A percentile compares a stretch with the other conserved stretches of the same genome.
Conservation (phyloP, 148 eudicot species). For the Cornus suecica region DNA sequence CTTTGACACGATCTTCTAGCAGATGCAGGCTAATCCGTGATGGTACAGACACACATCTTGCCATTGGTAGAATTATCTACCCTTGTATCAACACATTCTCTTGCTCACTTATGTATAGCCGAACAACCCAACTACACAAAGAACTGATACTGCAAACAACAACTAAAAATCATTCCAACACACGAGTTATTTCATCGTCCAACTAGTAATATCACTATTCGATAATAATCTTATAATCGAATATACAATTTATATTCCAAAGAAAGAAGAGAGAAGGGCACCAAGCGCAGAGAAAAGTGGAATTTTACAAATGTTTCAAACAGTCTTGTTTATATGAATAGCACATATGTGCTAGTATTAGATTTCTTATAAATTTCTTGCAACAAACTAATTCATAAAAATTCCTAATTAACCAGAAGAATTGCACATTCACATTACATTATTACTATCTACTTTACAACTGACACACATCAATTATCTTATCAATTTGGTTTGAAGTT, state of each 20-base stretch:
- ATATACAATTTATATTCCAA: no score
- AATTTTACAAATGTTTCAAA: background rate
- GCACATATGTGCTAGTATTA: background rate
- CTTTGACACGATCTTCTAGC: slow-evolving; percentile 19
- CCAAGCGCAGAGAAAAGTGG: background rate
- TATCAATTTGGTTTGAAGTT: no score
- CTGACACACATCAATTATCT: no score
- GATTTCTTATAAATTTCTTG: background rate
- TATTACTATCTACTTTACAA: no score
- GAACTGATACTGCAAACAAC: slow-evolving; percentile 1
- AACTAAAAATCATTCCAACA: background rate
- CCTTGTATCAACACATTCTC: slow-evolving; percentile 32
- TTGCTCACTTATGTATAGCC: background rate
- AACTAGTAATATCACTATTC: no score
- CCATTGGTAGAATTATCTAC: slow-evolving; percentile 35
- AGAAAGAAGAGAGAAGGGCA: background rate
- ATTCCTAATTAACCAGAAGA: background rate
- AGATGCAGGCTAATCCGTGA: slow-evolving; percentile 37
- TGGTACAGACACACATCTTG: slow-evolving; percentile 40
- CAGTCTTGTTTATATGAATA: background rate
- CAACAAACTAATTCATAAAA: background rate
- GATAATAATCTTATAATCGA: no score
- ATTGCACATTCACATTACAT: background rate
- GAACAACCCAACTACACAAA: background rate
- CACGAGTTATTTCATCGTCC: background rate